Evolutionary conservation across 164 flowering plant species (phyloP), one percentile per base, ranked within the genome.

Genomic region (Stephania yunnanensis): DNA sequence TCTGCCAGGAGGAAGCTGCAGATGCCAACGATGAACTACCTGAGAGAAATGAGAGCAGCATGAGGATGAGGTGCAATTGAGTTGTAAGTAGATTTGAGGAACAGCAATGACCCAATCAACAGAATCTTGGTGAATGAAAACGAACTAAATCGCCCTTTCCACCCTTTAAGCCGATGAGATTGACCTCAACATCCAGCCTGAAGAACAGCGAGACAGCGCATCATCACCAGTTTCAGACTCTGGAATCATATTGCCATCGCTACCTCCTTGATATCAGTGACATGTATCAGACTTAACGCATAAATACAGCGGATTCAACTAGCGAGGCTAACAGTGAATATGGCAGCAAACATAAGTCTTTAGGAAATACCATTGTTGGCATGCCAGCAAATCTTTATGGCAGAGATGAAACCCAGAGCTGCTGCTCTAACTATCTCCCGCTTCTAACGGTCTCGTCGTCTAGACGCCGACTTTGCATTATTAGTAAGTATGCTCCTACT

Each of bases 121-220:
- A 82, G 79, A 66, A 76, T 64, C 64, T 75, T 70, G 53, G 66
- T 70, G 71, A 78, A 71, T 74, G 84, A 76, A 64, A 80, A 74
- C 52, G 73, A 75, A 76, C 58, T 13, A 87, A 82, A 73, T 70
- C 83, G 2, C 84, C 88, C 2, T 69, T 71, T 53, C 85, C 92
- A 22, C 87, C 91, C 61, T 87, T 87, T 76, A 91, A 89, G 83
- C 92, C 89, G 71, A n/a, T n/a, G 86, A 85, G 71, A 90, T 93
- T 69, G 97, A 93, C 79, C 83, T 93, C 61, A 93, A 93, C 79
- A 89, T 89, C 73, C 89, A 90, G 80, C 97, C 97, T 10, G 98
- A 93, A 78, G 98, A 93, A 78, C n/a, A n/a, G n/a, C 71, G 90
- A 19, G 96, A 93, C 76, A 93, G 90, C 71, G 94, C 87, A 48